Evolutionary conservation across 352 stramenopile species (phyloP), one percentile per base, ranked within the genome.

Genomic region (Phytophthora sojae): DNA sequence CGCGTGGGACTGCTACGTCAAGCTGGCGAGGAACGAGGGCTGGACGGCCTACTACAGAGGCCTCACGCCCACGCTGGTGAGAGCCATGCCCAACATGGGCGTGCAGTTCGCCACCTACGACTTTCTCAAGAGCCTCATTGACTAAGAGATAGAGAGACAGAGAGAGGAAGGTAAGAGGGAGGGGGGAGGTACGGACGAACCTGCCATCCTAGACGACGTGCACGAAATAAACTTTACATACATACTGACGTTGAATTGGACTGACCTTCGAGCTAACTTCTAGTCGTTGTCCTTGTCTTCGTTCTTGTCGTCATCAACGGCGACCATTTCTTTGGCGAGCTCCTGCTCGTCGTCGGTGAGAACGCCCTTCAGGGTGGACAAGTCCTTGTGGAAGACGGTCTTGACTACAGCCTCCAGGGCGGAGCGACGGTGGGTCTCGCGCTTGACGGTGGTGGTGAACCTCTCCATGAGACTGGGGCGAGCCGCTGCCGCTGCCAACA

Each of bases 21-120:
- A 86, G 62, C 71, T 96, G 30, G 76, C 82, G 26, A 75, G 64
- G 55, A 74, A 82, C 57, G 89, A 97, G 64, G 90, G 90, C 21
- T 73, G 88, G 61, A 77, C 69, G 1, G 83, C 88, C 30, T 93
- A 87, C 58, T 97, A 95, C 77, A 82, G 86, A 21, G 90, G 90
- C 6, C 66, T 96, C 39, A 76, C 81, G 50, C 87, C 89, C 6
- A 97, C 91, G 47, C 80, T 95, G 17, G 88, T 96, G 67, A 86
- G 90, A 25, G 86, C 84, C 35, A 90, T 97, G 76, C 90, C 90
- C 52, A 95, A 95, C 54, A 95, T 95, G 81, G 90, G 85, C 49
- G 90, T 97, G 57, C 90, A 97, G 71, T 97, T 97, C 56, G 86
- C 86, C 23, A 92, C 82, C 52, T 97, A 97, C 78, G 90, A 97